Percentiles rank a stretch among this genome's conserved stretches.
These are phyloP conservation scores for Lentinus brumalis DNA, from an alignment of 768 basidiomycete genomes.

Conservation along the genomic window DNA sequence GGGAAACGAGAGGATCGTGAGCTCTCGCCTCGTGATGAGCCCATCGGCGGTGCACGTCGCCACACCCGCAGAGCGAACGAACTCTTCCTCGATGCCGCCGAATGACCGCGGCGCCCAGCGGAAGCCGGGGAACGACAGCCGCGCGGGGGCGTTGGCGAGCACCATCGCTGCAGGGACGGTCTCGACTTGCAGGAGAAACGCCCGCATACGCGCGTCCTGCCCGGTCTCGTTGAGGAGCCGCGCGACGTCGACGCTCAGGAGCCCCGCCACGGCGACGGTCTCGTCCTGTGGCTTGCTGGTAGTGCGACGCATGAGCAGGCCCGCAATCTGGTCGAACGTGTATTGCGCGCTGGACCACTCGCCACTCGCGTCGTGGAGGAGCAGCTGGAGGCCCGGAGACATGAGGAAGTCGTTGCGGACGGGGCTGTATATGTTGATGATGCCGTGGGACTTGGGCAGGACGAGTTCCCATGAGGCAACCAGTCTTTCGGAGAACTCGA, in stretches of 20 bases:
- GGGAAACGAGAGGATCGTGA: slow-evolving; percentile 27
- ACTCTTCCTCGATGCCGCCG: neutral
- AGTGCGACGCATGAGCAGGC: neutral
- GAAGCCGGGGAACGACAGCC: neutral
- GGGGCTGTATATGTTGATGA: neutral
- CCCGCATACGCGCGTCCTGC: neutral
- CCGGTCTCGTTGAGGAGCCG: neutral
- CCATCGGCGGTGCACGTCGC: neutral
- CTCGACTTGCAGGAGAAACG: neutral
- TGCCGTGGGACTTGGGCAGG: neutral
- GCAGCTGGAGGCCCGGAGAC: neutral
- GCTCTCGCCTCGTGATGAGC: neutral
- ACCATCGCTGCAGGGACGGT: neutral
- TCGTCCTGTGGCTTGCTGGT: slow-evolving; percentile 13
- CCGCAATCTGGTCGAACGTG: neutral
- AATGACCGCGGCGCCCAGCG: neutral
- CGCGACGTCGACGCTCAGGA: slow-evolving; percentile 1
- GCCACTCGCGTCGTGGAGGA: neutral
- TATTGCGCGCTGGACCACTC: no score
- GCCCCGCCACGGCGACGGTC: slow-evolving; percentile 4
- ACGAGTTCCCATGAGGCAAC: neutral
- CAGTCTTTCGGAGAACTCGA: slow-evolving; percentile 9
- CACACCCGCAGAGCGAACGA: neutral
- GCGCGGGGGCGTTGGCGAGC: neutral
- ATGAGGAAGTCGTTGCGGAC: neutral